A percentile compares a stretch with the other conserved stretches of the same genome.
phyloP scores from a whole-genome alignment of 2,329 filamentous ascomycete genomes.

The Botryotinia globosa region DNA sequence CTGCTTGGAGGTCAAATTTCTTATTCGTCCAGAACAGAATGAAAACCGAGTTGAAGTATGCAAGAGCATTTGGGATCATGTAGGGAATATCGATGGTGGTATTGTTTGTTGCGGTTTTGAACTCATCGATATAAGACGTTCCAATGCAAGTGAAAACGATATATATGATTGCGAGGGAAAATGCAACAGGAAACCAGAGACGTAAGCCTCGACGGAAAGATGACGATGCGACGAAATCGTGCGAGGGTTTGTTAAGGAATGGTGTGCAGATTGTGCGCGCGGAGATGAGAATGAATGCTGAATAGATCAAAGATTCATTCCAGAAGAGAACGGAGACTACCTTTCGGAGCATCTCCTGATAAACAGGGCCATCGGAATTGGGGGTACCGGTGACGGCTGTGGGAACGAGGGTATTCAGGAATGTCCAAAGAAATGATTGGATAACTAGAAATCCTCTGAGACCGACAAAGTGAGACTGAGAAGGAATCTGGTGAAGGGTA shows the following conservation, averaged over 20 bases:
- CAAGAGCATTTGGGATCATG: constrained; percentile 41
- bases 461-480: constrained; percentile 39
- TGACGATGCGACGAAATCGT: constrained; percentile 41
- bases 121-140: constrained; percentile 41
- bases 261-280: constrained; percentile 44
- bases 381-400: constrained; percentile 41
- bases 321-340: constrained; percentile 45
- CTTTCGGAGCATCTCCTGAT: constrained; percentile 45
- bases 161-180: constrained; percentile 43
- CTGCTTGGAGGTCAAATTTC: constrained; percentile 42
- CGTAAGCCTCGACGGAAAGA: constrained; percentile 44
- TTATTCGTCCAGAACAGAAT: constrained; percentile 47
- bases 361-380: constrained; percentile 40
- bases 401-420: constrained; percentile 47
- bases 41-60: constrained; percentile 47
- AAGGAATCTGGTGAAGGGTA: constrained; percentile 12
- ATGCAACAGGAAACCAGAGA: constrained; percentile 43
- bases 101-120: constrained; percentile 42
- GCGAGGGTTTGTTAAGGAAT: constrained; percentile 41
- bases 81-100: constrained; percentile 38
- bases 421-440: constrained; percentile 45
- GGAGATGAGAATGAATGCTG: constrained; percentile 46
- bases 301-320: constrained; percentile 46
- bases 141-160: constrained; percentile 40
- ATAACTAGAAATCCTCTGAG: constrained; percentile 45